phyloP scores from a whole-genome alignment of 2,329 filamentous ascomycete species.

The Stromatinia cepivora region DNA sequence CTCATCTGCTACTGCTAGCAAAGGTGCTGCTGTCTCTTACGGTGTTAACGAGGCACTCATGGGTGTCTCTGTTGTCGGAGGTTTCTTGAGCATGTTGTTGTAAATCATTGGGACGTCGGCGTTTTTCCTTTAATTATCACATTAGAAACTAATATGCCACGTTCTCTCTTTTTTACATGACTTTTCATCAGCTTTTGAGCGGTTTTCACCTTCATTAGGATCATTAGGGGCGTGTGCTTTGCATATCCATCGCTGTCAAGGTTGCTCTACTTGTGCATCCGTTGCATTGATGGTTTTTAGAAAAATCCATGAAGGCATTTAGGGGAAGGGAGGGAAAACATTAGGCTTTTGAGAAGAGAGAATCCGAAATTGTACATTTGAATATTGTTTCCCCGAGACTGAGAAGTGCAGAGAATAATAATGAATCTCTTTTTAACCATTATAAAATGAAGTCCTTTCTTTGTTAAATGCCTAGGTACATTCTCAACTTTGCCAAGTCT shows the following conservation, averaged over 20 bases:
- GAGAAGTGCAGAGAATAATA: constrained; percentile 23
- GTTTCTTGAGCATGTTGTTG: constrained; percentile 48
- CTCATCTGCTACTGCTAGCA: constrained; percentile 39
- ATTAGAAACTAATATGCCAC: constrained; percentile 42
- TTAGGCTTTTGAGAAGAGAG: constrained; percentile 31
- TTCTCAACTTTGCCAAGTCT: neutral
- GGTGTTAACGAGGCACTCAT: constrained; percentile 43
- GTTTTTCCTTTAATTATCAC: constrained; percentile 41
- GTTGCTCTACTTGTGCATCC: constrained; percentile 16
- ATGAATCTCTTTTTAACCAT: constrained; percentile 22
- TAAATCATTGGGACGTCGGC: constrained; percentile 44
- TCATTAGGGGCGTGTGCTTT: constrained; percentile 26
- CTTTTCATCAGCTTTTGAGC: constrained; percentile 33
- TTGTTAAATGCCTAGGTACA: neutral
- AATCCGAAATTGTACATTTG: constrained; percentile 38
- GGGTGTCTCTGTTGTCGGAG: constrained; percentile 48
- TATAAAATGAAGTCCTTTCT: neutral
- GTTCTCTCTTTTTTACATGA: constrained; percentile 37
- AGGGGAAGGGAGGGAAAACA: constrained; percentile 18
- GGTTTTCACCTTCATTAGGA: constrained; percentile 33
- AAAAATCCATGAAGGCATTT: constrained; percentile 17
- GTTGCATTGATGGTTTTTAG: constrained; percentile 11
- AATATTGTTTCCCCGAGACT: constrained; percentile 22
- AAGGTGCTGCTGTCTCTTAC: constrained; percentile 44
- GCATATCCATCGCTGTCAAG: constrained; percentile 26